phyloP scores from a whole-genome alignment of 305 asterid genomes.

The Solanum hybrid region DNA sequence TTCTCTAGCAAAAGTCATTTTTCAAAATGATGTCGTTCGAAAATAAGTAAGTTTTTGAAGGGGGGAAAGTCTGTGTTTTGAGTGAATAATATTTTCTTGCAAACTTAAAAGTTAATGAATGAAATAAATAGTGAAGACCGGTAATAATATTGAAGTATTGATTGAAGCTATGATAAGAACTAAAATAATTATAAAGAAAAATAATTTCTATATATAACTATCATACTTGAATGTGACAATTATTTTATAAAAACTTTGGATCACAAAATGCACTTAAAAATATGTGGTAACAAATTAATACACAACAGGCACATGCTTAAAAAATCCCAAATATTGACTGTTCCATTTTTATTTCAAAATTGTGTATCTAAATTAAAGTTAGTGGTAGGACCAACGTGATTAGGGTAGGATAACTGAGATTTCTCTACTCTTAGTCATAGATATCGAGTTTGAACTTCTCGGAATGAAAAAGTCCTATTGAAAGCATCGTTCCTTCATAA shows the following conservation, averaged over 20 bases:
- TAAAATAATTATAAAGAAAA: not conserved
- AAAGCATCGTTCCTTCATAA: not conserved
- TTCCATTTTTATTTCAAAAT: not conserved
- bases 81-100: too few species aligned
- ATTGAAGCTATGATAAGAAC: not conserved
- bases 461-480: not conserved
- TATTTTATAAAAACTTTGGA: not conserved
- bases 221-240: not conserved
- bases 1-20: not conserved
- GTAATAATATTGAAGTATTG: not conserved
- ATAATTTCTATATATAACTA: not conserved
- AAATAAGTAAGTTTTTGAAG: not conserved
- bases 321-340: not conserved
- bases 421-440: fast-evolving
- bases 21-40: not conserved
- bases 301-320: not conserved
- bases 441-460: too few species aligned
- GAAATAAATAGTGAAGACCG: not conserved
- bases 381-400: not conserved
- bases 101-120: not conserved
- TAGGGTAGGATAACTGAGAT: not conserved
- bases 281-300: not conserved
- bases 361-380: not conserved
- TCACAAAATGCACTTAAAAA: not conserved
- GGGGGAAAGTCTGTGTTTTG: fast-evolving